Conservation (phyloP, 495 filamentous ascomycete species). For the Trichoderma virens region DNA sequence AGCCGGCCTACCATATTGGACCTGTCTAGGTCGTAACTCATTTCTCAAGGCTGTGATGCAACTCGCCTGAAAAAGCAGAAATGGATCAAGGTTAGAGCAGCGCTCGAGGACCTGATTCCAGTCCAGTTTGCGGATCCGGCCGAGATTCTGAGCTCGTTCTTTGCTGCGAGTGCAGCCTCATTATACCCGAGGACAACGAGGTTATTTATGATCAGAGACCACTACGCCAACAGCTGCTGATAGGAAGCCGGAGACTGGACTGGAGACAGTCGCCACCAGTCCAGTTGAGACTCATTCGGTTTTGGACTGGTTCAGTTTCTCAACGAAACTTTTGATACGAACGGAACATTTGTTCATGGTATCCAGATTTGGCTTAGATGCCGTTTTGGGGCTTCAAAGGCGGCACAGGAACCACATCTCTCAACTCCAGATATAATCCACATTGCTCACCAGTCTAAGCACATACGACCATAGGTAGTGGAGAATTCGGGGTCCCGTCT, state of each 20-base stretch:
- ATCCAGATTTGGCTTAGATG: too few relatives aligned
- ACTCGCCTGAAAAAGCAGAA: too few relatives aligned
- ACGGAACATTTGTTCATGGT: background rate
- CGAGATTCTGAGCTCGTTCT: background rate
- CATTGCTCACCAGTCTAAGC: too few relatives aligned
- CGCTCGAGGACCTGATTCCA: background rate
- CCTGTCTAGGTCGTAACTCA: too few relatives aligned
- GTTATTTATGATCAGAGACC: background rate
- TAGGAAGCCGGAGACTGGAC: background rate
- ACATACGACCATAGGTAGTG: too few relatives aligned
- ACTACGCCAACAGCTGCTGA: background rate
- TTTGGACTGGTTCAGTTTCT: too few relatives aligned
- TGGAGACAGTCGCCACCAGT: background rate
- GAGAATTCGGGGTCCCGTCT: too few relatives aligned
- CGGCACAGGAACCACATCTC: too few relatives aligned
- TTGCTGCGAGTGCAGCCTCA: background rate
- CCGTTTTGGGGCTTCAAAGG: too few relatives aligned
- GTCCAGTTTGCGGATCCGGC: background rate
- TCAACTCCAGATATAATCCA: too few relatives aligned
- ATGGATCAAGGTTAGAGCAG: background rate
- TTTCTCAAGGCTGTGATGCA: too few relatives aligned
- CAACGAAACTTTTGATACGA: background rate
- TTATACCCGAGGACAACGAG: background rate
- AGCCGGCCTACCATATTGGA: too few relatives aligned
- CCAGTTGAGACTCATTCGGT: background rate